phyloP scores from a whole-genome alignment of 805 yeast genomes.

The Blastobotrys terrestris region DNA sequence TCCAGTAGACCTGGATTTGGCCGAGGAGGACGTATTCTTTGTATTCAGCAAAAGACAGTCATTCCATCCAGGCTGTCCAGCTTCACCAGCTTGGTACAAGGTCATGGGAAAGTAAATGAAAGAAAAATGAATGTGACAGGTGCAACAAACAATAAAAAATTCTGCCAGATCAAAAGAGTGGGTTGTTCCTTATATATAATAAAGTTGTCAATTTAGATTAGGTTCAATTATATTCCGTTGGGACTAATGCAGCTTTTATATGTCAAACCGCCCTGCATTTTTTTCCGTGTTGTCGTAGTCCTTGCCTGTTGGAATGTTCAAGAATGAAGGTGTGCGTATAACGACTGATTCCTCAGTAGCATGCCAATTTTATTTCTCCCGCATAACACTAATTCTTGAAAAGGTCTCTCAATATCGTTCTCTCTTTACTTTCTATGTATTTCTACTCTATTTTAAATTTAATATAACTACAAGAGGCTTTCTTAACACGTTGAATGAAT shows the following conservation, averaged over 20 bases:
- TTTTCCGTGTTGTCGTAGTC: not conserved
- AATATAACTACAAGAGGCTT: no score
- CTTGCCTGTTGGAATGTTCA: not conserved
- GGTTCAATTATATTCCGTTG: not conserved
- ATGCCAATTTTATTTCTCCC: no score
- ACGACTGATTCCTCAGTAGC: no score
- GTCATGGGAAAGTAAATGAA: slow-evolving; percentile 3
- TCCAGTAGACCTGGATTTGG: not conserved
- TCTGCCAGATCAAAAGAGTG: not conserved
- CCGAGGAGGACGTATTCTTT: not conserved
- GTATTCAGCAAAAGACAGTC: slow-evolving; percentile 44
- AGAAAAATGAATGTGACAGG: not conserved
- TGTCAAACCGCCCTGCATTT: not conserved
- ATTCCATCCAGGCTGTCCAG: slow-evolving; percentile 46
- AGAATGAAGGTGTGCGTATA: not conserved
- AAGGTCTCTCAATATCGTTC: no score
- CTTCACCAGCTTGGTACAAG: slow-evolving; percentile 16
- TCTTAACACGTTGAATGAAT: no score
- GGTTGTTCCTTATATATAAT: not conserved
- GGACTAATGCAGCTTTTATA: not conserved
- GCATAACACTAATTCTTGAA: no score
- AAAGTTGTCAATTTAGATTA: not conserved
- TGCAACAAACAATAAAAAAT: not conserved
- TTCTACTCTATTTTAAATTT: no score
- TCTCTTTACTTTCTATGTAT: no score